phyloP scores from a whole-genome alignment of 2,329 filamentous ascomycete genomes.

The Thielaviopsis musarum region DNA sequence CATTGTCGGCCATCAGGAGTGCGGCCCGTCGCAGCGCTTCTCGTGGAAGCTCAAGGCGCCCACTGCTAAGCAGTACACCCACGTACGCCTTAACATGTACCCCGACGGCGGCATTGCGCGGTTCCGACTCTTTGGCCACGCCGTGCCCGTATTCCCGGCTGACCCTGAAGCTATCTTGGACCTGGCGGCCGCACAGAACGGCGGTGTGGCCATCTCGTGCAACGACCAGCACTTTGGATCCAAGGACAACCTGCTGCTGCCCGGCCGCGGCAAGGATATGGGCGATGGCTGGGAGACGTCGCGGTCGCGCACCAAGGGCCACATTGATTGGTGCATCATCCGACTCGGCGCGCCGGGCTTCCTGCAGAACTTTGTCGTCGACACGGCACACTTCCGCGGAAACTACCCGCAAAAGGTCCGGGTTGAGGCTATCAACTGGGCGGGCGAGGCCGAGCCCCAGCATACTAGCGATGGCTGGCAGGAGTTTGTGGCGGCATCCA shows the following conservation, averaged over 20 bases:
- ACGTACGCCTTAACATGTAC: constrained; percentile 70
- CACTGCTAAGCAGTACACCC: constrained; percentile 54
- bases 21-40: constrained; percentile 57
- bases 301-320: constrained; percentile 51
- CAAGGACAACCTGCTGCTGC: constrained; percentile 64
- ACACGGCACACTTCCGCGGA: constrained; percentile 69
- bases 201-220: constrained; percentile 57
- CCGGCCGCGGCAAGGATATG: constrained; percentile 68
- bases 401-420: constrained; percentile 69
- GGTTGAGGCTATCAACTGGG: constrained; percentile 44
- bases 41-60: constrained; percentile 49
- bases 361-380: constrained; percentile 52
- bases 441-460: constrained; percentile 34
- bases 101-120: constrained; percentile 71
- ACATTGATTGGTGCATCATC: constrained; percentile 70
- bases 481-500: constrained; percentile 48
- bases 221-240: constrained; percentile 75
- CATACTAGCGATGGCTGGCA: constrained; percentile 45
- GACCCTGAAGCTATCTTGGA: constrained; percentile 51
- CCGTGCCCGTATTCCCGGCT: constrained; percentile 58
- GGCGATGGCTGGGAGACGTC: constrained; percentile 79
- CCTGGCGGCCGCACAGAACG: constrained; percentile 62
- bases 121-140: constrained; percentile 61
- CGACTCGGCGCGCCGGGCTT: constrained; percentile 49
- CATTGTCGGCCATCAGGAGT: constrained; percentile 52